phyloP scores from a whole-genome alignment of 2,329 filamentous ascomycete genomes.

The Parastagonospora nodorum region DNA sequence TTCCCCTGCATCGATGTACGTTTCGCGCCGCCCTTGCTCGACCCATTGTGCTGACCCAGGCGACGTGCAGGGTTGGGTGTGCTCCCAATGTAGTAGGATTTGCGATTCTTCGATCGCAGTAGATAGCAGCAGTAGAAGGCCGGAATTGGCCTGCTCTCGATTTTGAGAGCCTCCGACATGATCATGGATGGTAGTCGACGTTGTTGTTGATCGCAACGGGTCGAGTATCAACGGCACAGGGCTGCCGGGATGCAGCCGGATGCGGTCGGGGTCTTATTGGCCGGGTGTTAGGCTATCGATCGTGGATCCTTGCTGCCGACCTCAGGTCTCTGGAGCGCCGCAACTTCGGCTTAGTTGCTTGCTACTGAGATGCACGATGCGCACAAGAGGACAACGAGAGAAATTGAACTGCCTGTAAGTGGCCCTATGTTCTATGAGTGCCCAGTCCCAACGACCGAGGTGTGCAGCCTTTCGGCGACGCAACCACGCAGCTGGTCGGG shows the following conservation, averaged over 20 bases:
- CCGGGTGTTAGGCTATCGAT: conserved; percentile 11
- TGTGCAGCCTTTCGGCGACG: neutral
- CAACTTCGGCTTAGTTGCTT: conserved; percentile 1
- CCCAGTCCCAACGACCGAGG: neutral
- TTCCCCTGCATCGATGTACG: conserved; percentile 71
- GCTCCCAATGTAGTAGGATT: conserved; percentile 84
- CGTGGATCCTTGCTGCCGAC: conserved; percentile 25
- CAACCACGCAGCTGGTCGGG: neutral
- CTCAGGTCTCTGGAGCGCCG: conserved; percentile 15
- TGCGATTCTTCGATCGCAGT: conserved; percentile 77
- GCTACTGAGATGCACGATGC: neutral
- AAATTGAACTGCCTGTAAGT: too few species aligned
- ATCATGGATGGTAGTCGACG: conserved; percentile 12
- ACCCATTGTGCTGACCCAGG: conserved; percentile 89
- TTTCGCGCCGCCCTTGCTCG: conserved; percentile 77
- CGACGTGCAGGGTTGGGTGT: conserved; percentile 87
- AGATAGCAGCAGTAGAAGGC: conserved; percentile 94
- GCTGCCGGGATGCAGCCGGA: conserved; percentile 19
- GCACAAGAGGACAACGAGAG: too few species aligned
- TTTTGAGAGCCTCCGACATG: conserved; percentile 15
- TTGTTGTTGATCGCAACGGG: conserved; percentile 20
- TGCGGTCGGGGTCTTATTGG: conserved; percentile 19
- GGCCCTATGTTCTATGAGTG: too few species aligned
- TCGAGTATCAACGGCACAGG: conserved; percentile 2
- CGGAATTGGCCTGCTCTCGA: conserved; percentile 62